A percentile compares a stretch with the other conserved stretches of the same genome.
phyloP scores from a whole-genome alignment of 768 basidiomycete genomes.

The Lactarius vividus region DNA sequence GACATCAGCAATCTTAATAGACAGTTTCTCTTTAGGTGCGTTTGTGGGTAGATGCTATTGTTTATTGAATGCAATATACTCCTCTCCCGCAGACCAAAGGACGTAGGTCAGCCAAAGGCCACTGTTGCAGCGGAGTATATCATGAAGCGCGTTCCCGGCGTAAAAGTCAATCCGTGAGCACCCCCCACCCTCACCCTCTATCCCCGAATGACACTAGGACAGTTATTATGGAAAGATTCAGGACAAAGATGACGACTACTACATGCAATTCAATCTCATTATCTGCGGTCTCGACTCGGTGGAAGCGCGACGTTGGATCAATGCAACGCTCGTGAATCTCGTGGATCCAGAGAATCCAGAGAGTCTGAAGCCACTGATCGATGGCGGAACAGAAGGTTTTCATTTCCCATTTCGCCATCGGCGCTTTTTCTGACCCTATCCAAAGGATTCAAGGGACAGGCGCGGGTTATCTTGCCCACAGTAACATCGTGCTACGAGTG shows the following conservation, averaged over 20 bases:
- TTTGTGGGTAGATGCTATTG: neutral
- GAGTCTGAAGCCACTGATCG: slow-evolving; percentile 93
- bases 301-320: slow-evolving; percentile 98
- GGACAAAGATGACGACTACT: slow-evolving; percentile 93
- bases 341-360: slow-evolving; percentile 93
- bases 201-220: slow-evolving; percentile 9
- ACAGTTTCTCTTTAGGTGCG: slow-evolving; percentile 94
- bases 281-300: slow-evolving; percentile 98
- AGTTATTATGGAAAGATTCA: slow-evolving; percentile 98
- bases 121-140: slow-evolving; percentile 93
- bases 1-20: slow-evolving; percentile 98
- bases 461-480: slow-evolving; percentile 93
- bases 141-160: slow-evolving; percentile 94
- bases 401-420: neutral
- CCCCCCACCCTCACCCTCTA: slow-evolving; percentile 17
- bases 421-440: neutral
- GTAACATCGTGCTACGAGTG: slow-evolving; percentile 98
- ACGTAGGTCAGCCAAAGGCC: slow-evolving; percentile 94
- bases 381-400: slow-evolving; percentile 96
- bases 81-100: slow-evolving; percentile 57
- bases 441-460: slow-evolving; percentile 96
- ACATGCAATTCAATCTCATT: slow-evolving; percentile 94
- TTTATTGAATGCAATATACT: neutral
- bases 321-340: slow-evolving; percentile 92
- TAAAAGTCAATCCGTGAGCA: slow-evolving; percentile 93